Percentiles rank a stretch among this genome's conserved stretches.
Conservation (phyloP, 306 rosid species). For the Glycine tomentella region DNA sequence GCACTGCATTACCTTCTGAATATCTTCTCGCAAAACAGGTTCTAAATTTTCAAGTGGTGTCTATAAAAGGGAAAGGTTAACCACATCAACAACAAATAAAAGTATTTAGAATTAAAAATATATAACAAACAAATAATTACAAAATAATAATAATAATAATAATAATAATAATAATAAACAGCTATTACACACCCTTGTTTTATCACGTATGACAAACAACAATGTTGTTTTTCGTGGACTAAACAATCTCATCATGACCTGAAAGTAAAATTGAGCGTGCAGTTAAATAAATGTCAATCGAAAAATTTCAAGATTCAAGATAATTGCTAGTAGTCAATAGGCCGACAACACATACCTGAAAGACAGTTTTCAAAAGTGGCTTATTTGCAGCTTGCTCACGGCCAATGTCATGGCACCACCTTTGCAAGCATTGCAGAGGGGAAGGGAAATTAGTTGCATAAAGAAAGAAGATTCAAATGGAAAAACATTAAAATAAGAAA, state of each 20-base stretch:
- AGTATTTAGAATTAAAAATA: background rate
- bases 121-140: constrained; percentile 4
- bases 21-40: constrained; percentile 96
- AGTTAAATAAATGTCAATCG: constrained; percentile 14
- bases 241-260: constrained; percentile 99
- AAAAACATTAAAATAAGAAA: constrained; percentile 36
- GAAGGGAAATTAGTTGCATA: constrained; percentile 29
- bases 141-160: too few species aligned
- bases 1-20: constrained; percentile 76
- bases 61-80: constrained; percentile 55
- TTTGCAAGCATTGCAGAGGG: constrained; percentile 45
- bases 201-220: constrained; percentile 97
- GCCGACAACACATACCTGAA: constrained; percentile 68
- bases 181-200: constrained; percentile 80
- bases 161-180: background rate
- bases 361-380: constrained; percentile 96
- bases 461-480: constrained; percentile 31
- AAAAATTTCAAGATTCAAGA: background rate
- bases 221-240: constrained; percentile 98
- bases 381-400: constrained; percentile 99
- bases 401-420: constrained; percentile 99
- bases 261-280: constrained; percentile 45
- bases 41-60: constrained; percentile 98
- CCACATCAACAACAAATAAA: constrained; percentile 39
- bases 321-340: constrained; percentile 21